Base-by-base conservation (phyloP, 2,329 filamentous ascomycete genomes). In the Aciculosporium take region DNA sequence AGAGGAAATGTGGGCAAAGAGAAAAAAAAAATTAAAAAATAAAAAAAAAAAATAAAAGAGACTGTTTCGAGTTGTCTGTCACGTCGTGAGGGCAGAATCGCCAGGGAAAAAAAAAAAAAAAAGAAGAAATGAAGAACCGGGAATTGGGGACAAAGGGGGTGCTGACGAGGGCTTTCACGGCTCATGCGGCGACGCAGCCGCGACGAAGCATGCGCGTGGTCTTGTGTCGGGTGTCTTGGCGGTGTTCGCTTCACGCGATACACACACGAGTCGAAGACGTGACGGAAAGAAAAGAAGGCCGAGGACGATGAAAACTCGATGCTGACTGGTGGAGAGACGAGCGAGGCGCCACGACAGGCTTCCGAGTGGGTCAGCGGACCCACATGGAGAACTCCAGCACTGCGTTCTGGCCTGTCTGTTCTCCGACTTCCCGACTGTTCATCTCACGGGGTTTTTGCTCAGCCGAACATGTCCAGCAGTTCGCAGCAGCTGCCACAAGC, bases 321-420 rank as follows among this genome's bases (percentile, higher is more conserved):
- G 37, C 24, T 20, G 28, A 35, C 30, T 30, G 29, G 28, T 17
- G 29, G 29, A 30, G 29, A 30, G n/a, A n/a, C n/a, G n/a, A n/a
- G n/a, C n/a, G n/a, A n/a, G n/a, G n/a, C n/a, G n/a, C n/a, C n/a
- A n/a, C n/a, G n/a, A n/a, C n/a, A n/a, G 17, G 18, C 40, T 13
- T 20, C 34, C 37, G 40, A 36, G 28, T 42, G 40, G 34, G 28
- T 42, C 40, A 37, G 34, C 28, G 28, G 40, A 42, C 40, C 39
- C 18, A 18, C 17, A n/a, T n/a, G n/a, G n/a, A n/a, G n/a, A n/a
- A n/a, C n/a, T n/a, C n/a, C n/a, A n/a, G n/a, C n/a, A n/a, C n/a
- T n/a, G n/a, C n/a, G n/a, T n/a, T n/a, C n/a, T n/a, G n/a, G n/a
- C n/a, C n/a, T n/a, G n/a, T n/a, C n/a, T n/a, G n/a, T n/a, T n/a